Percentiles rank a stretch among this genome's conserved stretches.
These are phyloP conservation scores for Verticillium tricorpus DNA, from an alignment of 2,329 filamentous ascomycete genomes.

Conservation along the genomic window DNA sequence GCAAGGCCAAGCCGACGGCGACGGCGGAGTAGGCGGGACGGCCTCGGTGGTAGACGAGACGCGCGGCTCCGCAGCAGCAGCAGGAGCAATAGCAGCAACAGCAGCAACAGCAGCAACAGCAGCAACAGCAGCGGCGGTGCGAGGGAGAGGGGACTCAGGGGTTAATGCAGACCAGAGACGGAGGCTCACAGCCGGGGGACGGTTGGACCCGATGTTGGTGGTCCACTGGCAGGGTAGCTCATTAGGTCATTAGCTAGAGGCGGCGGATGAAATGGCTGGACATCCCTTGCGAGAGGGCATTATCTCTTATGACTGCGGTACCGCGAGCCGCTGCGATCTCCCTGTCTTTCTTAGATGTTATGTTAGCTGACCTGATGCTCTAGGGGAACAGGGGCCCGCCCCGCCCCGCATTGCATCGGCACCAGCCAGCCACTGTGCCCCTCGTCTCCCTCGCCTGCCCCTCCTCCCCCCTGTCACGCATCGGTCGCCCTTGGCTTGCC, in stretches of 20 bases:
- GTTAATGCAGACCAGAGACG: background rate
- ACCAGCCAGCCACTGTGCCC: background rate
- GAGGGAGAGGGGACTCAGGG: background rate
- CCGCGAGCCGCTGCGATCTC: background rate
- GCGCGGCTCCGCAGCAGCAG: too few relatives aligned
- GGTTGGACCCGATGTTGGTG: too few relatives aligned
- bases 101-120: too few relatives aligned
- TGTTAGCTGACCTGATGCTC: too few relatives aligned
- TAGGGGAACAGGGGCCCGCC: too few relatives aligned
- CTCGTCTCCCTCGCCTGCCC: background rate
- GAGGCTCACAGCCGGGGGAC: background rate
- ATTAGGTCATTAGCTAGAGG: background rate
- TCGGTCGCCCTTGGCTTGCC: background rate
- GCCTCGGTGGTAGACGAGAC: background rate
- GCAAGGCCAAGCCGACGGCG: slow-evolving; percentile 35
- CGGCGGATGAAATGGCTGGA: background rate
- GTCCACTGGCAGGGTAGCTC: background rate
- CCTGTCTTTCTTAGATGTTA: too few relatives aligned
- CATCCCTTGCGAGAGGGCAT: background rate
- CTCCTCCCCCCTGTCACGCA: background rate
- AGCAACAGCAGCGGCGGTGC: too few relatives aligned
- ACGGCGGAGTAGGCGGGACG: slow-evolving; percentile 10
- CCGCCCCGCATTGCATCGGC: too few relatives aligned
- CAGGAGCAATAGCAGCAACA: too few relatives aligned
- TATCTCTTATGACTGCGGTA: background rate